Evolutionary conservation across 805 yeast species (phyloP), one percentile per base, ranked within the genome.

Genomic region (Nakazawaea wickerhamii): DNA sequence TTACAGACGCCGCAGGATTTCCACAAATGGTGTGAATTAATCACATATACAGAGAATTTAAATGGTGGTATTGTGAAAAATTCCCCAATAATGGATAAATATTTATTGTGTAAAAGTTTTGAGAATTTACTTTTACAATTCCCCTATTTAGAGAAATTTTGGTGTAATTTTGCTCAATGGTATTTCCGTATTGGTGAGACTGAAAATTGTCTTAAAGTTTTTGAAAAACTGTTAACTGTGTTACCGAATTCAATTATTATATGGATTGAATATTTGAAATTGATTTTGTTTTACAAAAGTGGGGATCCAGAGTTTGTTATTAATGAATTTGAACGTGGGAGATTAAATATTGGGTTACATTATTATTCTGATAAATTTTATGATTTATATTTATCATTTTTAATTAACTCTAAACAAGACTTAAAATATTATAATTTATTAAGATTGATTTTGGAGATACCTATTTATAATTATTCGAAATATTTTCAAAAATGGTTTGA

Each of bases 91-190:
- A 48, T 50, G 6, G 59, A 64, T 34, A 48, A 67, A 6, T 54
- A 60, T 17, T 44, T 65, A 8, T 52, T 77, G 27, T 51, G 71
- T 34, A 46, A 58, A 3, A 54, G 73, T 2, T 75, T 69, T 48
- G 63, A 63, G 34, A 64, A 69, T 30, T 53, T 78, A 11, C 59
- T 79, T 13, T 55, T 55, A 1, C 64, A 66, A 36, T 79, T 59
- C 50, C 85, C 86, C 0, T 54, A 61, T 4, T 56, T 71, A 23
- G 76, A 71, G 47, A 73, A 72, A 35, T 75, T 75, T 50, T 80
- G 85, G 85, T 58, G 75, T n/a, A 63, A 70, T 30, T 77, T 61
- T 53, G 81, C 83, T 0, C 52, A 58, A 3, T 61, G 70, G 66
- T 71, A 70, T 48, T 72, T 67, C 48, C 59, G 57, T 25, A 53